phyloP scores from a whole-genome alignment of 306 rosid genomes.

The Vicia faba region DNA sequence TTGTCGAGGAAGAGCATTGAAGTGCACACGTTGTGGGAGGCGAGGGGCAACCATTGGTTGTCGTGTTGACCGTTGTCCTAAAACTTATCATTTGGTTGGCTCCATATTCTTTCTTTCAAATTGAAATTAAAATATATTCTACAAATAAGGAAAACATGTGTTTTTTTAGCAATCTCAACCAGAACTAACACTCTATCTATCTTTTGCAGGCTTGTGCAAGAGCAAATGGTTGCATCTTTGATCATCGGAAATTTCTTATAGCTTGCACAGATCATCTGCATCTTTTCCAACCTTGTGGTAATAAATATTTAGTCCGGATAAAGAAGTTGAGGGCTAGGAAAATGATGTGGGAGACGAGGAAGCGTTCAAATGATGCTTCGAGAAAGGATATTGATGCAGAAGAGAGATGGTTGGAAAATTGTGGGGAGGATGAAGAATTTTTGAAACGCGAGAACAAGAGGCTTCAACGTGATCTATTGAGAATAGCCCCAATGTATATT shows the following conservation, averaged over 20 bases:
- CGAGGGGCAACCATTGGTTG: conserved; percentile 98
- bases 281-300: conserved; percentile 83
- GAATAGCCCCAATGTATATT: conserved; percentile 93
- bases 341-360: conserved; percentile 83
- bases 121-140: conserved; percentile 12
- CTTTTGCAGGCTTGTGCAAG: conserved; percentile 94
- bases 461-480: conserved; percentile 92
- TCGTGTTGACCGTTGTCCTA: conserved; percentile 98
- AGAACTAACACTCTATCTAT: conserved; percentile 33
- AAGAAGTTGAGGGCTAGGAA: conserved; percentile 85
- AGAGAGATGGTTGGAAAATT: conserved; percentile 96
- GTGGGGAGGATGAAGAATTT: conserved; percentile 99
- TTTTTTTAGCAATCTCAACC: conserved; percentile 23
- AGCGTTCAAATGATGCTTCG: conserved; percentile 74
- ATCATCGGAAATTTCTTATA: conserved; percentile 97
- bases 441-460: conserved; percentile 97
- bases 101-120: conserved; percentile 28
- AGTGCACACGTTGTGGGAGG: conserved; percentile 95
- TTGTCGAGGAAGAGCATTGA: conserved; percentile 91
- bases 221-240: conserved; percentile 90
- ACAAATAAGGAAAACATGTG: background rate
- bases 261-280: conserved; percentile 96
- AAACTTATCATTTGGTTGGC: conserved; percentile 96
- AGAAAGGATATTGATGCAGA: conserved; percentile 90
- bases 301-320: conserved; percentile 60